These are phyloP conservation scores for Furcasterigmium sp. DNA, from an alignment of 2,329 filamentous ascomycete genomes.

Conservation along the genomic window DNA sequence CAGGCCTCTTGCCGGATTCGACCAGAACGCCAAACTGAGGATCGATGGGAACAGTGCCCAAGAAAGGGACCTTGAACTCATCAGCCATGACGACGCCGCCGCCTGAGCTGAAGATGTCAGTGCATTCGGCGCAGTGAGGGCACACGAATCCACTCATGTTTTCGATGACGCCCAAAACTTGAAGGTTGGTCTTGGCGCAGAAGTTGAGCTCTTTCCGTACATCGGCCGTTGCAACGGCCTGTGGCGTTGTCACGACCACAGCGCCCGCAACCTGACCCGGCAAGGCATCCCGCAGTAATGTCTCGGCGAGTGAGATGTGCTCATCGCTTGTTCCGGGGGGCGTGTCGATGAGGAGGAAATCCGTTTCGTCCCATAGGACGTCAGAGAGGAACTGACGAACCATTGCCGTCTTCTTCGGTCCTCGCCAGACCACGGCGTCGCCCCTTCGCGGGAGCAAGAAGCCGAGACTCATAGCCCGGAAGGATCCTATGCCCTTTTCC, in stretches of 20 bases:
- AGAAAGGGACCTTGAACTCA: slow-evolving; percentile 77
- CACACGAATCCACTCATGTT: slow-evolving; percentile 97
- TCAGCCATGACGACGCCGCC: slow-evolving; percentile 85
- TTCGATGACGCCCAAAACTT: slow-evolving; percentile 83
- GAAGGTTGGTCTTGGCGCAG: slow-evolving; percentile 75
- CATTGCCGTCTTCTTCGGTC: slow-evolving; percentile 99
- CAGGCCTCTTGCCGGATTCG: slow-evolving; percentile 63
- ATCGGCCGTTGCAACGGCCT: slow-evolving; percentile 88
- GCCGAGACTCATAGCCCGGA: slow-evolving; percentile 86
- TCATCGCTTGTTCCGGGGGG: slow-evolving; percentile 95
- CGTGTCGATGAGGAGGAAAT: slow-evolving; percentile 92
- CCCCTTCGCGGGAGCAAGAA: slow-evolving; percentile 80
- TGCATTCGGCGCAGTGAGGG: slow-evolving; percentile 75
- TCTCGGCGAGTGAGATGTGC: slow-evolving; percentile 91
- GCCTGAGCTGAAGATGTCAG: slow-evolving; percentile 87
- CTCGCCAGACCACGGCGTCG: slow-evolving; percentile 94
- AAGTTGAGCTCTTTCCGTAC: slow-evolving; percentile 95
- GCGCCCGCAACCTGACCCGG: slow-evolving; percentile 75
- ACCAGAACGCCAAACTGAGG: slow-evolving; percentile 85
- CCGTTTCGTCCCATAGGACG: slow-evolving; percentile 81
- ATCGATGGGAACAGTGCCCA: slow-evolving; percentile 88
- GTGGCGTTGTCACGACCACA: slow-evolving; percentile 92
- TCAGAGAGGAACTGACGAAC: slow-evolving; percentile 92
- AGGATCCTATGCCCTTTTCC: slow-evolving; percentile 49
- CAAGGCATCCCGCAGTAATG: slow-evolving; percentile 59